Percentiles rank a stretch among this genome's conserved stretches.
phyloP scores from a whole-genome alignment of 352 stramenopile genomes.

The Pythium aquatile region DNA sequence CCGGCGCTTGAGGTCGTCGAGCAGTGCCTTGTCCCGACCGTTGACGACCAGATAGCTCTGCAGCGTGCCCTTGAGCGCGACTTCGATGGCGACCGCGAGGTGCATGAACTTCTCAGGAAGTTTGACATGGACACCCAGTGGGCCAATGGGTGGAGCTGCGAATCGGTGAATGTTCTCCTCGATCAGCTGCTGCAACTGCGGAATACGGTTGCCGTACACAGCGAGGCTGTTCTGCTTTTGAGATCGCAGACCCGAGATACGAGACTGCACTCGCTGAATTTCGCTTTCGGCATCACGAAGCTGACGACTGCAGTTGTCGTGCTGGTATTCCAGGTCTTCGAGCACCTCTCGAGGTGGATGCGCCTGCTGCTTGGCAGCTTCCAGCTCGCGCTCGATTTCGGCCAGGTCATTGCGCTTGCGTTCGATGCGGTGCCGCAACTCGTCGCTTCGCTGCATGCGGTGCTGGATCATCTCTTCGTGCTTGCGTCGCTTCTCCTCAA shows the following conservation, averaged over 20 bases:
- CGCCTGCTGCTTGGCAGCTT: slow-evolving; percentile 33
- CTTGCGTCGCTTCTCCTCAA: slow-evolving; percentile 49
- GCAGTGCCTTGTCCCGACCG: slow-evolving; percentile 67
- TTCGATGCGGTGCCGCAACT: slow-evolving; percentile 57
- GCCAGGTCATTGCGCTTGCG: slow-evolving; percentile 44
- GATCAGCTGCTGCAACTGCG: slow-evolving; percentile 73
- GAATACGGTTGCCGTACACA: slow-evolving; percentile 67
- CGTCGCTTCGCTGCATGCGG: slow-evolving; percentile 54
- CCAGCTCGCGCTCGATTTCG: slow-evolving; percentile 40
- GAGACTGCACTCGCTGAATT: slow-evolving; percentile 38
- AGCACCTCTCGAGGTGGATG: slow-evolving; percentile 32
- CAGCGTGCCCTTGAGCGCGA: slow-evolving; percentile 68
- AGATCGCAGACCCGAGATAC: slow-evolving; percentile 42
- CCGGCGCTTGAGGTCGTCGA: slow-evolving; percentile 73
- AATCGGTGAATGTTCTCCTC: slow-evolving; percentile 69
- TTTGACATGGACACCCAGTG: slow-evolving; percentile 70
- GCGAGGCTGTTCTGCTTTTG: slow-evolving; percentile 64
- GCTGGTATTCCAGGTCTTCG: slow-evolving; percentile 56
- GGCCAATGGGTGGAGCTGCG: slow-evolving; percentile 61
- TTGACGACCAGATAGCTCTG: slow-evolving; percentile 80
- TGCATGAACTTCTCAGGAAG: slow-evolving; percentile 68
- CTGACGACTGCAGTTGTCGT: slow-evolving; percentile 55
- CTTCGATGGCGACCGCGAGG: slow-evolving; percentile 67
- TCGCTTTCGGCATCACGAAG: slow-evolving; percentile 60
- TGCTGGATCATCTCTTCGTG: slow-evolving; percentile 61